Evolutionary conservation across 129 eudicot species (phyloP), one percentile per base, ranked within the genome.

Genomic region (Gnaphalium uliginosum): DNA sequence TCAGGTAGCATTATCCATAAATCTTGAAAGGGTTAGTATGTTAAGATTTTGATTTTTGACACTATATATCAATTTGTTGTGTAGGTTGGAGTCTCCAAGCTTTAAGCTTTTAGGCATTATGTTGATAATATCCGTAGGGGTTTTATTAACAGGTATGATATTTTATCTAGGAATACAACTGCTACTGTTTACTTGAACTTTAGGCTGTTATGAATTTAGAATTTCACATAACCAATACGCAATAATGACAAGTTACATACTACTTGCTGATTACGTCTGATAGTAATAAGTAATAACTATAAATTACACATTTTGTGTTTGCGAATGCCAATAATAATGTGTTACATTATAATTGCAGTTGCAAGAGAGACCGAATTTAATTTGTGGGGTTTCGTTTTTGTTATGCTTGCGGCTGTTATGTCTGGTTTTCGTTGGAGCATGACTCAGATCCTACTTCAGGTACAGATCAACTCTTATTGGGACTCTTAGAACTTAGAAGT

Each of bases 401-500:
- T 94, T 58, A 94, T 91, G 97, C 93, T 94, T 87, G 93, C 99
- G 62, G 92, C 99, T 84, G 99, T 94, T 71, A 94, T 94, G 99
- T 91, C 99, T 81, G 99, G 99, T 33, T 94, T 94, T 48, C 96
- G 99, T 73, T 94, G 96, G 99, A 84, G 90, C 73, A 94, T 94
- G 99, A 90, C 97, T 72, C 99, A 94, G 59, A 94, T 94, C 70
- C 99, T 94, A 66, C 99, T 94, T 73, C 99, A 94, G 97, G 98
- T 94, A 81, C 50, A 26, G 1, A 48, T 57, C 26, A 61, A 72
- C 26, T 32, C 26, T 78, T 53, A 53, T 50, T 58, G 33, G 39
- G 54, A 46, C 17, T 46, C 53, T 14, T 46, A 35, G 6, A 51
- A 32, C 53, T 46, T 46, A 35, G 6, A 51, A 32, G 33, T 24